phyloP scores from a whole-genome alignment of 73 alveolate species.

The Paramecium caudatum region DNA sequence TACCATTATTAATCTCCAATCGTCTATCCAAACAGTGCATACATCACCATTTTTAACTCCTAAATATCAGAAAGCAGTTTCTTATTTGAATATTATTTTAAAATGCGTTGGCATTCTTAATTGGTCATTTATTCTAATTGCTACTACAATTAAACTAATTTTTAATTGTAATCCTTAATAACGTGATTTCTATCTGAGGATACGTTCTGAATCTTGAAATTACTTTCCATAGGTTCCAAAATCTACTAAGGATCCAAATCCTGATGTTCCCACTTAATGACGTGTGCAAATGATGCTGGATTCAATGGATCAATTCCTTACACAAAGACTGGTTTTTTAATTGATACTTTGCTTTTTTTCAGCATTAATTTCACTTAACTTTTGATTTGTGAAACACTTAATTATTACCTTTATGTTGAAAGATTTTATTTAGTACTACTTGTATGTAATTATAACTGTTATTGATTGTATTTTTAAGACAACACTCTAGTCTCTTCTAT shows the following conservation, averaged over 20 bases:
- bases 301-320: conserved; percentile 59
- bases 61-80: conserved; percentile 37
- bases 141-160: conserved; percentile 24
- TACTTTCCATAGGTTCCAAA: conserved; percentile 1
- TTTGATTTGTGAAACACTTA: conserved; percentile 42
- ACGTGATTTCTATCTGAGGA: conserved; percentile 9
- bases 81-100: conserved; percentile 44
- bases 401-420: neutral
- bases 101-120: conserved; percentile 9
- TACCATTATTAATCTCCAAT: conserved; percentile 60
- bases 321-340: conserved; percentile 60
- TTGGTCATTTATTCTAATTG: conserved; percentile 7
- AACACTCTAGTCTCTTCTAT: conserved; percentile 46
- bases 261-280: conserved; percentile 60
- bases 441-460: neutral
- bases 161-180: conserved; percentile 24
- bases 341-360: conserved; percentile 42
- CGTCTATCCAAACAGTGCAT: conserved; percentile 53
- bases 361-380: conserved; percentile 27
- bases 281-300: conserved; percentile 63
- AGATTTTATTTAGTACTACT: neutral
- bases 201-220: neutral
- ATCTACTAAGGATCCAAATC: conserved; percentile 16
- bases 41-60: conserved; percentile 61
- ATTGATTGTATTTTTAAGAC: conserved; percentile 27